A percentile compares a stretch with the other conserved stretches of the same genome.
Conservation (phyloP, 2,329 filamentous ascomycete genomes). For the Ciborinia camelliae region DNA sequence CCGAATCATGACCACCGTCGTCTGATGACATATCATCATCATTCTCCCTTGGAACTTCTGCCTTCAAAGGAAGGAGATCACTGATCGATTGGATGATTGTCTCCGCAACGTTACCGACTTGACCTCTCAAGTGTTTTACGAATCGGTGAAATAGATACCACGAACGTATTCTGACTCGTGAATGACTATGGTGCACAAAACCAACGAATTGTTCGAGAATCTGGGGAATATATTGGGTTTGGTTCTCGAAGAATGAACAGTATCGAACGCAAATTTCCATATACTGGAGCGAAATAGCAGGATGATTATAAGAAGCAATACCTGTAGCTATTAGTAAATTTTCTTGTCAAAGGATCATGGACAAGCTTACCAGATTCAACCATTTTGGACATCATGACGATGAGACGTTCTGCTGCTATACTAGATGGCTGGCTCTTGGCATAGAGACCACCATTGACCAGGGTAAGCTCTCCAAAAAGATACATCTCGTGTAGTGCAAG, state of each 20-base stretch:
- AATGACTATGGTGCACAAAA: conserved; percentile 82
- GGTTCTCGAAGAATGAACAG: conserved; percentile 84
- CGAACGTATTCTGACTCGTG: conserved; percentile 82
- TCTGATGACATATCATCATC: conserved; percentile 92
- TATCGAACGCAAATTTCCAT: conserved; percentile 99
- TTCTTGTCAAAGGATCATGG: conserved; percentile 12
- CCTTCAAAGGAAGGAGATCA: conserved; percentile 85
- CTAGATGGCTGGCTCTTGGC: conserved; percentile 78
- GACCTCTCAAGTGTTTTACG: conserved; percentile 78
- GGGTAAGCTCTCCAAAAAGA: conserved; percentile 89
- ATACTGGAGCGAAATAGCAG: conserved; percentile 89
- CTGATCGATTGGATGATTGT: conserved; percentile 86
- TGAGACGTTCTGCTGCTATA: conserved; percentile 73
- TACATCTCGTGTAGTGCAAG: conserved; percentile 94
- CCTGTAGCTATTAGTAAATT: conserved; percentile 49
- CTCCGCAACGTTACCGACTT: conserved; percentile 86
- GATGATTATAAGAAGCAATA: conserved; percentile 81
- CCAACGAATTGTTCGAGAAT: conserved; percentile 90
- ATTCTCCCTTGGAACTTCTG: conserved; percentile 75
- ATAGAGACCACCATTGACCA: conserved; percentile 82
- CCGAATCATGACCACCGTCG: conserved; percentile 83
- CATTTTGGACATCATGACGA: conserved; percentile 94
- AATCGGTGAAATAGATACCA: conserved; percentile 97
- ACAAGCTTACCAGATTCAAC: conserved; percentile 75
- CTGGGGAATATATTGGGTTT: conserved; percentile 75